Evolutionary conservation across 1,139 yeast species (phyloP), one percentile per base, ranked within the genome.

Genomic region (Pichia sp.): DNA sequence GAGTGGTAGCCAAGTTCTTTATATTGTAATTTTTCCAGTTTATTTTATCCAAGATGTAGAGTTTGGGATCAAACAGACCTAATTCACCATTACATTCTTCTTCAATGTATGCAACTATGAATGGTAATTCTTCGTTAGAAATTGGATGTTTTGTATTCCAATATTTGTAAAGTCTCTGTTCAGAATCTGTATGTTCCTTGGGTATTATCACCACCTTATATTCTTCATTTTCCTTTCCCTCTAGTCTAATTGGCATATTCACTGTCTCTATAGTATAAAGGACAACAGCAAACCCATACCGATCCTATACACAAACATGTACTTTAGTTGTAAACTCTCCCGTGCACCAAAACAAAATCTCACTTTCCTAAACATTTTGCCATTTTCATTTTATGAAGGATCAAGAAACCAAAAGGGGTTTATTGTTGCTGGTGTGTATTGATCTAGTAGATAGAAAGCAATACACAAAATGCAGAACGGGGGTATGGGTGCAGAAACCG

Each of bases 41-140:
- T n/a, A 50, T 20, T 26, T 44, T 40, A 67, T 65, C 45, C 74
- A 60, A 23, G 67, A 57, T 3, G 73, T 50, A 2, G 69, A 68
- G 36, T n/a, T n/a, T n/a, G n/a, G n/a, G n/a, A n/a, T n/a, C n/a
- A n/a, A n/a, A n/a, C n/a, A n/a, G n/a, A n/a, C n/a, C n/a, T n/a
- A n/a, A n/a, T n/a, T n/a, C n/a, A n/a, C n/a, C n/a, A n/a, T n/a
- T n/a, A n/a, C n/a, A n/a, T n/a, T 32, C 36, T 32, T 27, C 37
- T 3, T 24, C 37, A 12, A 12, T 7, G 8, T 20, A 12, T 13
- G 38, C 40, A 6, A 49, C 16, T 4, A 47, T 24, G 30, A 47
- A 50, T 4, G 30, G 39, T 5, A 47, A 27, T 16, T 3, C 4
- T 7, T 39, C 36, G 7, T 32, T 27, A 3, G 47, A 36, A 7